Evolutionary conservation across 768 basidiomycete genomes (phyloP).

Genomic region (Dacryopinax spathularia): DNA sequence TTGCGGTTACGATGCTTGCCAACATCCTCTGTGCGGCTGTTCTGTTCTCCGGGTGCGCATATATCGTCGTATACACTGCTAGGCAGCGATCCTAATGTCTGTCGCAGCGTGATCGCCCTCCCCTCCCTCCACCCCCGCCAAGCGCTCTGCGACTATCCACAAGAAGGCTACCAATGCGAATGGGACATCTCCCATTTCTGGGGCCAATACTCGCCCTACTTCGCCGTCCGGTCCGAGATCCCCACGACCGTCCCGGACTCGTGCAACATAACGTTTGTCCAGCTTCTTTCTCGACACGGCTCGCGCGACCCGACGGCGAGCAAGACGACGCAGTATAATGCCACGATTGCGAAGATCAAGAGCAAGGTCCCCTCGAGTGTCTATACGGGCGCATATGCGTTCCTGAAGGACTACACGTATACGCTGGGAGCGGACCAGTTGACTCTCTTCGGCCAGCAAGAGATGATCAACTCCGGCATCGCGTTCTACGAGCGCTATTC

Average conservation of each 20-base stretch:
- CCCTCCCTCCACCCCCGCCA: neutral
- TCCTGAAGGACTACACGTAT: constrained; percentile 45
- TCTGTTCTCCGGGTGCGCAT: neutral
- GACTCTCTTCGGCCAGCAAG: constrained; percentile 46
- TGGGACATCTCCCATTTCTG: constrained; percentile 27
- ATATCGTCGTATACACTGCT: too few relatives aligned
- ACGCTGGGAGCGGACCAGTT: constrained; percentile 43
- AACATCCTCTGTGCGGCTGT: neutral
- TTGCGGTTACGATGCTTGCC: neutral
- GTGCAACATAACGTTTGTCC: constrained; percentile 46
- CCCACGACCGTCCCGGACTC: constrained; percentile 27
- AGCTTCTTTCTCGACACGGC: constrained; percentile 66
- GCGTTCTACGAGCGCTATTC: constrained; percentile 26
- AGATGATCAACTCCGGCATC: constrained; percentile 39
- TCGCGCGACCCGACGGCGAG: constrained; percentile 56
- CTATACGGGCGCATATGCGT: constrained; percentile 35
- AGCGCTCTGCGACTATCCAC: neutral
- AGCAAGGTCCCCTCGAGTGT: constrained; percentile 23
- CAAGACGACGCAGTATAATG: constrained; percentile 30
- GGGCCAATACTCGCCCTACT: constrained; percentile 52
- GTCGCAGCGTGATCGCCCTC: neutral
- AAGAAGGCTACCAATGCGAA: neutral
- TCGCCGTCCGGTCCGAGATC: constrained; percentile 33
- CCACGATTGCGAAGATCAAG: constrained; percentile 41
- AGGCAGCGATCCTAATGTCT: too few relatives aligned